Evolutionary conservation across 768 basidiomycete genomes (phyloP).

Genomic region (Sarcodon sp.): DNA sequence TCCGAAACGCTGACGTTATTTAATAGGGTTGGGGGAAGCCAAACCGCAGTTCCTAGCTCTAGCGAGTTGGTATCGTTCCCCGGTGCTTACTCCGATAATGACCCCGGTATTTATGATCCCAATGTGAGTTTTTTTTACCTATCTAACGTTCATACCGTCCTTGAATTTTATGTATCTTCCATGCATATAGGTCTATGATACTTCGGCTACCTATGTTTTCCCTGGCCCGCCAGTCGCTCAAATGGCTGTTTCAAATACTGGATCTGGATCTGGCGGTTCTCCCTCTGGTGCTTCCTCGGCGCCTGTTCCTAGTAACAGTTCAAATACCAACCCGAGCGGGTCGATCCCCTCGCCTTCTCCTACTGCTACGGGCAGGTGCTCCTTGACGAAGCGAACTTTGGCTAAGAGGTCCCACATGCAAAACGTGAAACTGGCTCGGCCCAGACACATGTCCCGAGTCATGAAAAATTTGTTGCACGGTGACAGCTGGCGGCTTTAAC

Average conservation of each 20-base stretch:
- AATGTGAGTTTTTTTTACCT: conserved; percentile 16
- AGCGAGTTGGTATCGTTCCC: conserved; percentile 44
- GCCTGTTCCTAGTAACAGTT: too few relatives aligned
- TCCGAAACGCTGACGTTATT: too few relatives aligned
- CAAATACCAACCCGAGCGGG: too few relatives aligned
- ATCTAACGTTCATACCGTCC: not conserved
- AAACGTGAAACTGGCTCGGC: not conserved
- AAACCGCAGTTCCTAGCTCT: conserved; percentile 36
- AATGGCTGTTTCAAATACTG: conserved; percentile 8
- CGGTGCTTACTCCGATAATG: conserved; percentile 59
- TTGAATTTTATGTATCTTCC: not conserved
- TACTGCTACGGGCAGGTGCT: not conserved
- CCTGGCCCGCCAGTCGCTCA: conserved; percentile 15
- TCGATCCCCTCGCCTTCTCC: not conserved
- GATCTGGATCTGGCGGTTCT: conserved; percentile 2
- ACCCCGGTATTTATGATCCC: conserved; percentile 63
- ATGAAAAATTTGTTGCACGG: not conserved
- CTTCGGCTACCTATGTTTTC: conserved; percentile 14
- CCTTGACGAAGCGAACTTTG: not conserved
- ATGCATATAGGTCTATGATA: conserved; percentile 10
- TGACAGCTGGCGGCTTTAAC: not conserved
- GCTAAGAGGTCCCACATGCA: not conserved
- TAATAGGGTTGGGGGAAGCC: conserved; percentile 34
- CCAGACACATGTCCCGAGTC: not conserved
- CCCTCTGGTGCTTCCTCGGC: too few relatives aligned